A percentile compares a stretch with the other conserved stretches of the same genome.
Evolutionary conservation across 2,329 filamentous ascomycete species (phyloP).

Genomic region (Neurospora crassa): DNA sequence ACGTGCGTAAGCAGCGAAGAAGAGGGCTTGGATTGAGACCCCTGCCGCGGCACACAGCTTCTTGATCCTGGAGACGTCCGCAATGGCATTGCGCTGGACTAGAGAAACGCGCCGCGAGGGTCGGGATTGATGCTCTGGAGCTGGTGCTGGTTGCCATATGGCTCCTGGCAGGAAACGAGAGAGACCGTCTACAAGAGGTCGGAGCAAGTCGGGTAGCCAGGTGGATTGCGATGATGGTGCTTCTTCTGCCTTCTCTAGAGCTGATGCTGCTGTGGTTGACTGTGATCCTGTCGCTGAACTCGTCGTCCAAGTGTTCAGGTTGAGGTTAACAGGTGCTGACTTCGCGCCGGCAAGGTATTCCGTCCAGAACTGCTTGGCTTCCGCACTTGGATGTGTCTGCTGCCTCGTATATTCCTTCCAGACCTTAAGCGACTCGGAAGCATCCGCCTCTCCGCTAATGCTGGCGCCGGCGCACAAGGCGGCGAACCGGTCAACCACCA

Average conservation of each 20-base stretch:
- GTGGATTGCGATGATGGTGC: not conserved
- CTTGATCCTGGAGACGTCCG: constrained; percentile 30
- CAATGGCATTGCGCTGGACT: constrained; percentile 38
- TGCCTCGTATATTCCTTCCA: not conserved
- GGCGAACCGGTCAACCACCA: constrained; percentile 41
- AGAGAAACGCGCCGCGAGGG: constrained; percentile 19
- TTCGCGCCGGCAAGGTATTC: constrained; percentile 25
- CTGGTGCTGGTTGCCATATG: not conserved
- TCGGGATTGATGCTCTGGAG: not conserved
- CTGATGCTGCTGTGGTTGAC: too few relatives aligned
- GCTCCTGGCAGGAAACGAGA: not conserved
- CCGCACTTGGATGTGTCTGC: constrained; percentile 5
- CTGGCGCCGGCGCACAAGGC: constrained; percentile 13
- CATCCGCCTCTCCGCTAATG: not conserved
- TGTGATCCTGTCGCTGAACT: not conserved
- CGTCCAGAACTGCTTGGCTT: constrained; percentile 30
- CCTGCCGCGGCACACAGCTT: constrained; percentile 34
- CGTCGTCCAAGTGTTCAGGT: not conserved
- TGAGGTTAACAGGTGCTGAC: constrained; percentile 11
- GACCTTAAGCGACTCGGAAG: not conserved
- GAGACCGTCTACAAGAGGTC: not conserved
- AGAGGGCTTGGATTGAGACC: constrained; percentile 61
- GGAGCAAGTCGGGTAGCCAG: not conserved
- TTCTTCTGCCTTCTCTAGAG: not conserved
- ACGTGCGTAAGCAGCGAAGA: constrained; percentile 63